Evolutionary conservation across 2,329 filamentous ascomycete species (phyloP).

Genomic region (Xylaria sp.): DNA sequence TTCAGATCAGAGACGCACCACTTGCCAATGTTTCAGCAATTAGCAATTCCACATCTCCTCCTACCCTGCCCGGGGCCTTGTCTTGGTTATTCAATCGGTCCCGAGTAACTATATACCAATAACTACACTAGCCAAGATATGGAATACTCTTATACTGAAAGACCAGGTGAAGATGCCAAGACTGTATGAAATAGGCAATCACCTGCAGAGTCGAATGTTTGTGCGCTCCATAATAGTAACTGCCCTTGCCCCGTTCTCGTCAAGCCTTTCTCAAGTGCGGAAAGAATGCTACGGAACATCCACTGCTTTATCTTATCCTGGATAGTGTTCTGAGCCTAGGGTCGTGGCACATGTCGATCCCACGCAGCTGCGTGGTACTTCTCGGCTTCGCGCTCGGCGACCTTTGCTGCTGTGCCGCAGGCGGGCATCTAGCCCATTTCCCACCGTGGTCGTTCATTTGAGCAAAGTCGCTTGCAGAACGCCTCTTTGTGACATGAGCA

Average conservation of each 20-base stretch:
- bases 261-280: constrained; percentile 9
- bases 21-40: constrained; percentile 4
- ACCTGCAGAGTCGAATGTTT: not conserved
- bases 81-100: constrained; percentile 16
- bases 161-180: constrained; percentile 17
- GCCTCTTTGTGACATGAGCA: constrained; percentile 25
- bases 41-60: constrained; percentile 17
- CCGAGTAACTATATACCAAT: constrained; percentile 7
- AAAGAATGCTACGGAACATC: constrained; percentile 11
- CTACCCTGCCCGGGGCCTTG: not conserved
- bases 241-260: constrained; percentile 6
- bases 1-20: constrained; percentile 18
- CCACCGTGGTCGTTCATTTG: constrained; percentile 31
- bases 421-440: constrained; percentile 31
- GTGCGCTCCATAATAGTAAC: not conserved
- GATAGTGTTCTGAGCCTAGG: constrained; percentile 11
- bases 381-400: constrained; percentile 26
- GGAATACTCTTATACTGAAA: not conserved
- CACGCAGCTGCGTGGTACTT: constrained; percentile 39
- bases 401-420: constrained; percentile 34
- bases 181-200: not conserved
- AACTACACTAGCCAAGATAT: not conserved
- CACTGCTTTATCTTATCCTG: constrained; percentile 14
- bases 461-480: constrained; percentile 21
- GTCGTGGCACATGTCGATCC: constrained; percentile 39